Evolutionary conservation across 768 basidiomycete species (phyloP).

Genomic region (Tylopilus cervinicoccineus): DNA sequence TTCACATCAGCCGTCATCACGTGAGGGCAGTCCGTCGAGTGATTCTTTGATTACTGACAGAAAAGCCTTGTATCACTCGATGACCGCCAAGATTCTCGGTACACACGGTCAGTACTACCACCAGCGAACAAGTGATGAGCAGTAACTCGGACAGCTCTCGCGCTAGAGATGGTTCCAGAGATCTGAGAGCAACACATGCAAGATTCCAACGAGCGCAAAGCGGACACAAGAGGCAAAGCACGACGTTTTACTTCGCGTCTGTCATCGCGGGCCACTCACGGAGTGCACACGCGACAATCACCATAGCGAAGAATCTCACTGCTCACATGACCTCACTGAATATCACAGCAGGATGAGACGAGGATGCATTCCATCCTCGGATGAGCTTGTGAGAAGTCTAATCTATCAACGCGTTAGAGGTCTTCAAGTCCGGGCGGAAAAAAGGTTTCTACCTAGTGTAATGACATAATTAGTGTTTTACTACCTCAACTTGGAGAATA

Average conservation of each 20-base stretch:
- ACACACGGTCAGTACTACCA: too few species aligned
- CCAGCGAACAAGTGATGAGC: too few species aligned
- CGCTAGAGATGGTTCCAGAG: too few species aligned
- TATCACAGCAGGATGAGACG: not conserved
- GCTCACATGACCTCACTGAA: not conserved
- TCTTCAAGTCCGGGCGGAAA: not conserved
- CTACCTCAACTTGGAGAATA: constrained; percentile 69
- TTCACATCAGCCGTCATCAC: not conserved
- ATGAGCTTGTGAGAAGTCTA: constrained; percentile 9
- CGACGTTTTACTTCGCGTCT: too few species aligned
- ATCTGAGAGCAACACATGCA: too few species aligned
- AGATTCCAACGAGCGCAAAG: not conserved
- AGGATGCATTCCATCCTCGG: constrained; percentile 12
- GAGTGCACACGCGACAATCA: not conserved
- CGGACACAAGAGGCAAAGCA: not conserved
- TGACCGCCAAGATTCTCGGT: not conserved
- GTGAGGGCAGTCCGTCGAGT: too few species aligned
- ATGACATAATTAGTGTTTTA: not conserved
- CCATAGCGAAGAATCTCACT: not conserved
- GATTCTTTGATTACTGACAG: too few species aligned
- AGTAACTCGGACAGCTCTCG: too few species aligned
- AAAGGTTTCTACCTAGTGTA: constrained; percentile 17
- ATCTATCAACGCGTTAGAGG: constrained; percentile 5
- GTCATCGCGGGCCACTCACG: not conserved
- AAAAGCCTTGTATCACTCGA: not conserved